These are phyloP conservation scores for Backusella circina DNA, from an alignment of 192 early-diverging fungal genomes.

Conservation along the genomic window DNA sequence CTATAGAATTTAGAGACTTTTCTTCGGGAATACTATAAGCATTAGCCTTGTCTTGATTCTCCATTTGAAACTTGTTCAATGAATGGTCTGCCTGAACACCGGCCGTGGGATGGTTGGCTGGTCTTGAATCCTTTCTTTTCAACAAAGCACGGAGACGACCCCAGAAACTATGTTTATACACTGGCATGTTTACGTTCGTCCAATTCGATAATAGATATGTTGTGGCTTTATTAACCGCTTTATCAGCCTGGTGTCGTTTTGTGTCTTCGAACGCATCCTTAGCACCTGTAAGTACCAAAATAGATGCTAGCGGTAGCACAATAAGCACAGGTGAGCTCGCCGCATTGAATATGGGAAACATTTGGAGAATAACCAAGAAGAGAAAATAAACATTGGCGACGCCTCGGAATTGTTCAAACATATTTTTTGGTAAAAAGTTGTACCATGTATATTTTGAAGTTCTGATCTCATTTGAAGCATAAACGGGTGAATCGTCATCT, in stretches of 20 bases:
- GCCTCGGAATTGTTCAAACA: constrained; percentile 92
- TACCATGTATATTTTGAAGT: constrained; percentile 88
- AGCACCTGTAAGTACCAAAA: constrained; percentile 71
- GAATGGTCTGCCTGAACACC: background rate
- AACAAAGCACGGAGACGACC: background rate
- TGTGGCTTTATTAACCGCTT: constrained; percentile 68
- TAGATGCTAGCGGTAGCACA: constrained; percentile 75
- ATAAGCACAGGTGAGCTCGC: constrained; percentile 71
- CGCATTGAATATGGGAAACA: constrained; percentile 45
- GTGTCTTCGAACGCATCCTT: constrained; percentile 94
- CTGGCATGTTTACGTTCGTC: constrained; percentile 56
- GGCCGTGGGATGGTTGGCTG: background rate
- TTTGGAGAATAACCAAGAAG: constrained; percentile 82
- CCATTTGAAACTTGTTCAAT: background rate
- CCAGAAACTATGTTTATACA: constrained; percentile 8
- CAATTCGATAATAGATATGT: constrained; percentile 51
- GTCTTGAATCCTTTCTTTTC: background rate
- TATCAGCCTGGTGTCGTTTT: constrained; percentile 83
- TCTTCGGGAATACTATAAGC: background rate
- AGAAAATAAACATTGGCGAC: constrained; percentile 95
- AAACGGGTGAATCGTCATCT: background rate
- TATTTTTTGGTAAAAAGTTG: constrained; percentile 89
- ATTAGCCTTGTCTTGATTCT: background rate
- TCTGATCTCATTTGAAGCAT: constrained; percentile 63
- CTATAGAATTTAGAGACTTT: background rate